Evolutionary conservation across 2,329 filamentous ascomycete species (phyloP), one percentile per base, ranked within the genome.

Genomic region (Chaetomium olivaceum): DNA sequence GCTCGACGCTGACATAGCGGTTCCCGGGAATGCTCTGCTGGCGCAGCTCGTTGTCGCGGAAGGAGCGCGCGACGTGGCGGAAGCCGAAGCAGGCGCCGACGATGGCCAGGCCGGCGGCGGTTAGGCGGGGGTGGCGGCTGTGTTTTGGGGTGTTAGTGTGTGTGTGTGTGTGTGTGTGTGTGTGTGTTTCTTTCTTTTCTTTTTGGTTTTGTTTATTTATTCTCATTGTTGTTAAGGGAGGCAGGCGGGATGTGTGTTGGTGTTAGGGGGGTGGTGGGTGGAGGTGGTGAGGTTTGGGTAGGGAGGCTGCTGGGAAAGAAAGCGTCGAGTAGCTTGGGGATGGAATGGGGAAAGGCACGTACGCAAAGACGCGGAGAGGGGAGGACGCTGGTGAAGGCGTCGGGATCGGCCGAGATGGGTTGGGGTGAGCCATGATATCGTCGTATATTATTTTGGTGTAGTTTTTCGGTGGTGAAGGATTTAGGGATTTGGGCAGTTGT

Each of bases 1-100:
- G 79, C 62, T 85, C 82, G 63, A 85, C 82, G 63, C 77, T 81
- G 63, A 85, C 82, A 72, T 84, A 82, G 58, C 80, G 76, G 67
- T 79, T 78, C 27, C 39, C 39, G 16, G 39, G 39, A 76, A 75
- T 4, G 73, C 71, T 75, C 71, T 76, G 76, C 75, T 82, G 80
- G 48, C 77, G 77, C 36, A 74, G 65, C 69, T 83, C 81, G 75
- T 83, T 83, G 63, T 75, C 74, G 48, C 73, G 74, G 31, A 81
- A 68, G 4, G 75, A 73, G 33, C 73, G 68, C 36, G 79, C 74
- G 50, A 77, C 73, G 72, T 80, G 80, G 62, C 75, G 74, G 65
- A 77, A 72, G 62, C 68, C 70, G 27, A 74, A 58, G 59, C 68
- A 72, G 14, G 73, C 64, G 58, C 71, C 73, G 50, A 73, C 70